Evolutionary conservation across 1,139 yeast species (phyloP), one percentile per base, ranked within the genome.

Genomic region (Komagataea norvegica): DNA sequence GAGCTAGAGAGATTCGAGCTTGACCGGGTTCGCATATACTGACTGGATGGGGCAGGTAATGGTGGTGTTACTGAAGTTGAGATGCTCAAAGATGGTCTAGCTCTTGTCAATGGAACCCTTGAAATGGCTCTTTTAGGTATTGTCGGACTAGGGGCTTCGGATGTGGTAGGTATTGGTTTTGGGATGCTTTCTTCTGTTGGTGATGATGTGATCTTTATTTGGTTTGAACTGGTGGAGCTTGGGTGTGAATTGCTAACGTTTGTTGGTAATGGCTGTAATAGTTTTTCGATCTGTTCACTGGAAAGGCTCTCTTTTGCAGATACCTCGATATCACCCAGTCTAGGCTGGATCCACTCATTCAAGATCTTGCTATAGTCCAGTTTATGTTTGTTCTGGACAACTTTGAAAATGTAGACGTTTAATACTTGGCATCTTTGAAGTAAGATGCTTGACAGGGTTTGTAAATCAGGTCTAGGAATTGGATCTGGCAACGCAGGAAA

Each of bases 401-500:
- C 42, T 35, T 48, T 52, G 37, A 49, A 47, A 17, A 62, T 44
- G 43, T 61, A 63, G 8, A 44, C 40, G 34, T 61, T 53, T 28
- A 63, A 36, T 3, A 52, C 46, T 24, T 53, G 52, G 31, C 63
- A 50, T 43, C 64, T 51, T 29, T 52, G 51, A 7, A 54, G 36
- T 11, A 61, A 40, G 4, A 51, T 43, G 14, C 46, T 38, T 15
- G 53, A 46, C 11, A 56, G 40, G 5, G 56, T 55, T 18, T 45
- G 46, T 14, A 55, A 35, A 35, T 52, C 56, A 3, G 61, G 59
- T 43, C 59, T 49, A 34, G 63, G 58, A 13, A 61, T 52, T 22
- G 62, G 61, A 20, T 54, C 57, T 21, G 65, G 65, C 23, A 62
- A 33, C 5, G 31, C 29, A 14, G 65, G 65, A 16, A 52, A 36